Percentiles rank a stretch among this genome's conserved stretches.
Conservation (phyloP, 2,329 filamentous ascomycete species). For the Fusarium metavorans region DNA sequence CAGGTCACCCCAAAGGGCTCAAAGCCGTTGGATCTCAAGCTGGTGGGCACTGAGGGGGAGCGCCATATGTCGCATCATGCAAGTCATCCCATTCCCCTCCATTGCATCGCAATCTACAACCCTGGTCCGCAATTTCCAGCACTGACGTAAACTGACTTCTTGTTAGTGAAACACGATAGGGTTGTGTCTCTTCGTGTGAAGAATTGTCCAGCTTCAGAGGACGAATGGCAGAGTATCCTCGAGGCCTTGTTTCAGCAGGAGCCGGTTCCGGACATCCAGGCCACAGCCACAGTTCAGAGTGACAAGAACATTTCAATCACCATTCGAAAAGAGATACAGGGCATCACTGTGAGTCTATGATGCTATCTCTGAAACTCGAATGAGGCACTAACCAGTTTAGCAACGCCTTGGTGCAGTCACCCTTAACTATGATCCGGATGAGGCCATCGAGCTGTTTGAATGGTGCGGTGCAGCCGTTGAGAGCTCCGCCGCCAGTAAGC, state of each 20-base stretch:
- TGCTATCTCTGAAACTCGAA: constrained; percentile 21
- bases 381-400: constrained; percentile 53
- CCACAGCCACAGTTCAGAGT: constrained; percentile 68
- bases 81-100: constrained; percentile 52
- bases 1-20: constrained; percentile 65
- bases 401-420: constrained; percentile 77
- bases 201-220: constrained; percentile 65
- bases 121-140: constrained; percentile 34
- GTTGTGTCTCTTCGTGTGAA: constrained; percentile 64
- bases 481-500: constrained; percentile 58
- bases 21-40: constrained; percentile 71
- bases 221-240: constrained; percentile 77
- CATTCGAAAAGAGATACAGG: constrained; percentile 73
- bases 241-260: constrained; percentile 66
- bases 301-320: constrained; percentile 68
- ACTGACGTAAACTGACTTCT: constrained; percentile 36
- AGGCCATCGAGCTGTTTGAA: constrained; percentile 74
- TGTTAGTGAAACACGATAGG: constrained; percentile 67
- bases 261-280: constrained; percentile 66
- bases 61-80: constrained; percentile 69
- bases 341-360: constrained; percentile 70
- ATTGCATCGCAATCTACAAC: constrained; percentile 24
- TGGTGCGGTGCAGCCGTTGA: constrained; percentile 74
- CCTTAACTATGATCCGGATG: constrained; percentile 66
- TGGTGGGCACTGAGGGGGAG: constrained; percentile 77